phyloP scores from a whole-genome alignment of 257 asterid genomes.

The Nicotiana tabacum region DNA sequence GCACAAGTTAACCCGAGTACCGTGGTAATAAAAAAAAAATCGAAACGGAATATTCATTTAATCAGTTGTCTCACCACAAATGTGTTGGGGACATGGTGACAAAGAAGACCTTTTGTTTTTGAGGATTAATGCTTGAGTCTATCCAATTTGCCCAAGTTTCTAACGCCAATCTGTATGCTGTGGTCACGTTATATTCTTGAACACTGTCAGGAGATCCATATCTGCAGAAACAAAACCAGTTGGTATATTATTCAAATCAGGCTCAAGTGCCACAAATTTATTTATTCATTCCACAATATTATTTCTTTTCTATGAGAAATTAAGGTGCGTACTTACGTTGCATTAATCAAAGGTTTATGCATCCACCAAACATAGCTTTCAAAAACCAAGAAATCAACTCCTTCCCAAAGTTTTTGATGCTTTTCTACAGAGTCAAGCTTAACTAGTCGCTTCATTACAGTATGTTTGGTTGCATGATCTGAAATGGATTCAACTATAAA shows the following conservation, averaged over 20 bases:
- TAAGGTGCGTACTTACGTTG: constrained; percentile 39
- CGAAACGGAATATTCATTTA: too few species aligned
- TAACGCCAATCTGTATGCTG: constrained; percentile 72
- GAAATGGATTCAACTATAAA: constrained; percentile 79
- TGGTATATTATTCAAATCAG: background rate
- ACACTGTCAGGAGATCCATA: constrained; percentile 50
- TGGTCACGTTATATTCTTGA: constrained; percentile 57
- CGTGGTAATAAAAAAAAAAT: background rate
- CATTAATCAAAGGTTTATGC: constrained; percentile 72
- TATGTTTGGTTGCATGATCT: constrained; percentile 75
- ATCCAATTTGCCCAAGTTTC: constrained; percentile 87
- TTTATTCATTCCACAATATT: background rate
- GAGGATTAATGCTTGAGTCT: constrained; percentile 43
- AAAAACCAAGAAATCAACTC: constrained; percentile 64
- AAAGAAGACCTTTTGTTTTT: constrained; percentile 60
- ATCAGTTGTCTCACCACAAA: constrained; percentile 49
- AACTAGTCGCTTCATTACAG: constrained; percentile 60
- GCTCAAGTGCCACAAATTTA: background rate
- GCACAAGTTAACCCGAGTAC: background rate
- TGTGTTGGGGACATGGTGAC: constrained; percentile 83
- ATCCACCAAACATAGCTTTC: constrained; percentile 99
- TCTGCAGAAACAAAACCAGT: constrained; percentile 24
- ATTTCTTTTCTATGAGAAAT: too few species aligned
- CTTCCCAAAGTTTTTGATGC: constrained; percentile 69
- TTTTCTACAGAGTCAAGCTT: constrained; percentile 69